Evolutionary conservation across 2,329 filamentous ascomycete species (phyloP), one percentile per base, ranked within the genome.

Genomic region (Penicillium oxalicum): DNA sequence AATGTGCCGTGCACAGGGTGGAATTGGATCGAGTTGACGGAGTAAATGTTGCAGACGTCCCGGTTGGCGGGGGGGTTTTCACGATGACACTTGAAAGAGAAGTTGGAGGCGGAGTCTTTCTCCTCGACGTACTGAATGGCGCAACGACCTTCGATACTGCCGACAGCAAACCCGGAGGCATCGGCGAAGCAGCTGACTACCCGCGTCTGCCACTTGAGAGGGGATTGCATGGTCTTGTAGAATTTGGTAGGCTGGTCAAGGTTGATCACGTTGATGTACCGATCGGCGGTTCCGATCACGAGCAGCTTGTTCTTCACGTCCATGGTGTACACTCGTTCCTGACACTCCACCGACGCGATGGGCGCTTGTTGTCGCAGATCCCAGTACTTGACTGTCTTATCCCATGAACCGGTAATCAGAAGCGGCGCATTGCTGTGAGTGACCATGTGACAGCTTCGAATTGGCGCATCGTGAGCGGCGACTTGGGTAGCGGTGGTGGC

Each of bases 51-150:
- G 61, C 87, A 88, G 56, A 86, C 75, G 70, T 89, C 91, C 63
- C 68, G 81, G 46, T 64, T 66, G 45, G 68, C 71, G 49, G 82
- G 74, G 1, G 87, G 82, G 4, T 82, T 81, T 61, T 95, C 88
- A 50, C 93, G 90, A 70, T 98, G 93, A 72, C 93, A 98, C 73
- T 97, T 97, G 83, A 98, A 98, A 37, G 89, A 95, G 77, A 98
- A 98, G 76, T 98, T 97, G 64, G 85, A 87, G 62, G 84, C 81
- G 3, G 86, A 75, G 67, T 98, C 90, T 71, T 96, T 96, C 38
- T 98, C 93, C 63, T 98, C 91, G 33, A 96, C 89, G 62, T 98
- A 97, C 68, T 98, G 93, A 55, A 98, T 98, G 1, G 93, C 93
- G 68, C 93, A 98, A 48, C 93, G 86, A 28, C 93, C 93, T 69